Evolutionary conservation across 495 filamentous ascomycete species (phyloP).

Genomic region (Podospora pseudopauciseta): DNA sequence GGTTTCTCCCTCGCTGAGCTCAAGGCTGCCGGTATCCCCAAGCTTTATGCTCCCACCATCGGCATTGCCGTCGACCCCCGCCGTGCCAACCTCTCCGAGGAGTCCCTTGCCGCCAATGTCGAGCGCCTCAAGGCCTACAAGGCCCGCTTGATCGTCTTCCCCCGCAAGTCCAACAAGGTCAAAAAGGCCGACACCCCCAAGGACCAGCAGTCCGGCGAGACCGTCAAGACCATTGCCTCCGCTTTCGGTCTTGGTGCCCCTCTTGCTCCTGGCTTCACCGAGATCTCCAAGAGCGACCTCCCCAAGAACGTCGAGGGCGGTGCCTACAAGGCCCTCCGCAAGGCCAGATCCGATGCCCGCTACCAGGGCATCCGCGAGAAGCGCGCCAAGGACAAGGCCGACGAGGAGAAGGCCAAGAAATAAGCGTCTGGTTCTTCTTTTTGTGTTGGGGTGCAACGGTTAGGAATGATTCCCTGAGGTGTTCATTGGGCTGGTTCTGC

Average conservation of each 20-base stretch:
- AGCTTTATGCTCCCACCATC: slow-evolving; percentile 88
- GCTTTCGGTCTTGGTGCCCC: slow-evolving; percentile 67
- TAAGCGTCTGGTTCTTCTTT: slow-evolving; percentile 51
- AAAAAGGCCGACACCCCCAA: slow-evolving; percentile 89
- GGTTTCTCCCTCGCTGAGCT: slow-evolving; percentile 96
- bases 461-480: slow-evolving; percentile 34
- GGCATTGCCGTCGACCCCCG: slow-evolving; percentile 96
- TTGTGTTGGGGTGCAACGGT: slow-evolving; percentile 20
- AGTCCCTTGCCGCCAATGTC: slow-evolving; percentile 89
- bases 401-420: slow-evolving; percentile 82
- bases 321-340: slow-evolving; percentile 80
- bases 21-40: slow-evolving; percentile 96
- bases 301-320: slow-evolving; percentile 70
- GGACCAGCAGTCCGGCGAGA: slow-evolving; percentile 75
- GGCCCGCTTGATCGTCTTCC: slow-evolving; percentile 93
- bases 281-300: slow-evolving; percentile 78
- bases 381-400: slow-evolving; percentile 88
- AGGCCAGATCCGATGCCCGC: slow-evolving; percentile 80
- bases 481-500: slow-evolving; percentile 36
- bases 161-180: slow-evolving; percentile 85
- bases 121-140: slow-evolving; percentile 95
- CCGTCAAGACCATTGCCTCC: slow-evolving; percentile 49
- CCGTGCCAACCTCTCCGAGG: slow-evolving; percentile 92
- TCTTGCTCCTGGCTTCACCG: slow-evolving; percentile 57
- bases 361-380: slow-evolving; percentile 82